Conservation (phyloP, 129 eudicot genomes). For the Deinandra increscens region DNA sequence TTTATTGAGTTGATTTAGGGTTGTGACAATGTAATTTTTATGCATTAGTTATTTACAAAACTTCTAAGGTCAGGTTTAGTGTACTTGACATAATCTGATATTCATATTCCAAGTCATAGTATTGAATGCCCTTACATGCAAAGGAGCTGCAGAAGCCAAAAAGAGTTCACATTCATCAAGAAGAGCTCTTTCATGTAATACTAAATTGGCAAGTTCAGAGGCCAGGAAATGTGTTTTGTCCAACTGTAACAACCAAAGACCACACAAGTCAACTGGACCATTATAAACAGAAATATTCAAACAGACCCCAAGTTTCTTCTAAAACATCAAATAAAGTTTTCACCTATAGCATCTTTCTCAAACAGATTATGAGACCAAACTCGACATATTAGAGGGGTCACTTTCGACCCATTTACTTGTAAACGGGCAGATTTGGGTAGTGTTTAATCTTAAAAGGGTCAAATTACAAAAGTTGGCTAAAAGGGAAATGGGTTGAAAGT, state of each 20-base stretch:
- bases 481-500: background rate
- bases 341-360: constrained; percentile 1
- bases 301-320: background rate
- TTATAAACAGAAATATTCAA: background rate
- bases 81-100: constrained; percentile 4
- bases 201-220: constrained; percentile 68
- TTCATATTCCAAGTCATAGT: constrained; percentile 7
- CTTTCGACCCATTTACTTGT: background rate
- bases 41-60: background rate
- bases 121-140: constrained; percentile 49
- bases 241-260: constrained; percentile 41
- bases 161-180: constrained; percentile 77
- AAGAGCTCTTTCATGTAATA: constrained; percentile 79
- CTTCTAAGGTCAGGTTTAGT: background rate
- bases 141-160: constrained; percentile 51
- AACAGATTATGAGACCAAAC: background rate
- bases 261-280: background rate
- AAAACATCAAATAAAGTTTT: constrained; percentile 8
- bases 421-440: background rate
- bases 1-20: background rate
- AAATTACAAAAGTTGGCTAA: background rate
- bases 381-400: background rate
- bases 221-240: constrained; percentile 55
- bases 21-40: background rate
- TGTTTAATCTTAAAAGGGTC: background rate